Conservation (phyloP, 2,329 filamentous ascomycete genomes). For the Neobulgaria alba region DNA sequence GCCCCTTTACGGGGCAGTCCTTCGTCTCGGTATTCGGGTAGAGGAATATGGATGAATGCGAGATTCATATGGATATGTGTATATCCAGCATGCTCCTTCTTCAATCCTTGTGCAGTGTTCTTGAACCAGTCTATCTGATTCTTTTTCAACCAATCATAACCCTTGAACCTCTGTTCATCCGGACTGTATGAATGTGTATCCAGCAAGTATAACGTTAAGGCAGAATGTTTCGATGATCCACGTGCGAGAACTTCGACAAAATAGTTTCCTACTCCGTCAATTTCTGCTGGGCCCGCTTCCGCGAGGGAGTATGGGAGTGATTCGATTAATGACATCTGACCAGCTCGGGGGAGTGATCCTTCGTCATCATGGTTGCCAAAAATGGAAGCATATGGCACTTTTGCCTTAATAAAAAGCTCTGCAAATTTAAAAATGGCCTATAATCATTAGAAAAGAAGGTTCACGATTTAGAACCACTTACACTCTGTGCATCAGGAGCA, state of each 20-base stretch:
- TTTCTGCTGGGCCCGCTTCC: slow-evolving; percentile 68
- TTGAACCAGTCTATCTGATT: slow-evolving; percentile 95
- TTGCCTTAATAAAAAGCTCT: slow-evolving; percentile 72
- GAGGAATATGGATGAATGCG: slow-evolving; percentile 93
- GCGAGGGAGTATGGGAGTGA: slow-evolving; percentile 84
- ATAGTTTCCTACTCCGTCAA: slow-evolving; percentile 93
- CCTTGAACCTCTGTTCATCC: slow-evolving; percentile 78
- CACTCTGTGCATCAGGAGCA: slow-evolving; percentile 80
- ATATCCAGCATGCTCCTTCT: slow-evolving; percentile 73
- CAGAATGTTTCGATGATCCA: slow-evolving; percentile 73
- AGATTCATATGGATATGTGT: slow-evolving; percentile 90
- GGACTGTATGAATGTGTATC: slow-evolving; percentile 91
- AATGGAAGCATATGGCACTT: slow-evolving; percentile 87
- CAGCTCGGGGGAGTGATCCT: slow-evolving; percentile 59
- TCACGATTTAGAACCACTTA: slow-evolving; percentile 32
- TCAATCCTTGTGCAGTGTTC: slow-evolving; percentile 63
- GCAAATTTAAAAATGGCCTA: slow-evolving; percentile 90
- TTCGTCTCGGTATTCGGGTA: slow-evolving; percentile 72
- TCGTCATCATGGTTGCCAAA: slow-evolving; percentile 99
- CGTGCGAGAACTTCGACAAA: slow-evolving; percentile 81
- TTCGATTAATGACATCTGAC: slow-evolving; percentile 80
- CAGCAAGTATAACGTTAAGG: slow-evolving; percentile 87
- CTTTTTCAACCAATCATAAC: slow-evolving; percentile 95
- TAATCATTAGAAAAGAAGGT: slow-evolving; percentile 15
- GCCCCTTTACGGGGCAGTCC: slow-evolving; percentile 56